A percentile compares a stretch with the other conserved stretches of the same genome.
These are phyloP conservation scores for Hanseniaspora guilliermondii DNA, from an alignment of 805 yeast genomes.

Conservation along the genomic window DNA sequence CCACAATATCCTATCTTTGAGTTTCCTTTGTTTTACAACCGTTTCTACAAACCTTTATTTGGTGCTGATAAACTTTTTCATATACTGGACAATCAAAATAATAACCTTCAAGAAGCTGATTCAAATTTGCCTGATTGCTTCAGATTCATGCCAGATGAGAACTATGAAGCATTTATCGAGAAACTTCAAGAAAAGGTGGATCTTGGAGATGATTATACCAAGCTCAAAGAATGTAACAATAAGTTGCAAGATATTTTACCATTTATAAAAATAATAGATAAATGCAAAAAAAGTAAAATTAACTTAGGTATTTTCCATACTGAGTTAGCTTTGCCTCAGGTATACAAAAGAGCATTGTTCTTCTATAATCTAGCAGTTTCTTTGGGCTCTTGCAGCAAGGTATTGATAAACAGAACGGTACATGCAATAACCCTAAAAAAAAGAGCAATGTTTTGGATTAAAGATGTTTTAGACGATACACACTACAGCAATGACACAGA, in stretches of 20 bases:
- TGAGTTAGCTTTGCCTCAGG: conserved; percentile 35
- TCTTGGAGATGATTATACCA: not conserved
- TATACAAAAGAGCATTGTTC: conserved; percentile 45
- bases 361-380: conserved; percentile 71
- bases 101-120: not conserved
- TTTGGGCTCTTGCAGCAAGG: conserved; percentile 62
- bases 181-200: conserved; percentile 8
- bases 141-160: conserved; percentile 9
- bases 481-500: no score
- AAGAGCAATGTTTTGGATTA: conserved; percentile 50
- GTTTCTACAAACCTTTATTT: conserved; percentile 66
- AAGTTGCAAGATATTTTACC: conserved; percentile 16
- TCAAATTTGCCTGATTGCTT: not conserved
- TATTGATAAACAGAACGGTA: conserved; percentile 50
- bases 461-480: conserved; percentile 19
- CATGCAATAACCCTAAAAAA: conserved; percentile 59
- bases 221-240: conserved; percentile 10
- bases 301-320: conserved; percentile 23
- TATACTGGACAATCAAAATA: not conserved
- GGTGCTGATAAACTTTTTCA: conserved; percentile 38
- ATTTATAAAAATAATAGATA: conserved; percentile 24
- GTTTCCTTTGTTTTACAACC: conserved; percentile 57
- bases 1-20: conserved; percentile 76
- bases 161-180: not conserved
- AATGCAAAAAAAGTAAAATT: conserved; percentile 27